Evolutionary conservation across 805 yeast species (phyloP).

Genomic region (Saturnispora dispora): DNA sequence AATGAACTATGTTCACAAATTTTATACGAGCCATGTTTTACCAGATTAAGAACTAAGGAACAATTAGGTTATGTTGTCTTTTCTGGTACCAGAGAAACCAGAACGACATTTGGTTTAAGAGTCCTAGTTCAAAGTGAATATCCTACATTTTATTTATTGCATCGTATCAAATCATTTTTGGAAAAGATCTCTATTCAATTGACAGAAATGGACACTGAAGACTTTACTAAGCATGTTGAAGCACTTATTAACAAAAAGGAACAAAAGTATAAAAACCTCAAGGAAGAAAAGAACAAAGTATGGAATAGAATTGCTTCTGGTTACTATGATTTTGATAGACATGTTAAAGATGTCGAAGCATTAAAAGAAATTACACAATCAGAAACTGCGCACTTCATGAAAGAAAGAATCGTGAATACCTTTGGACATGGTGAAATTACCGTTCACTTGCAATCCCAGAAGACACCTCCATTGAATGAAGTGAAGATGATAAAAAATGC

Average conservation of each 20-base stretch:
- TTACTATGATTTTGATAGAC: conserved; percentile 62
- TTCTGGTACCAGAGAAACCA: conserved; percentile 57
- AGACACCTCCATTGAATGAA: conserved; percentile 17
- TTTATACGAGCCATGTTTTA: conserved; percentile 80
- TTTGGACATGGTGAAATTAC: conserved; percentile 34
- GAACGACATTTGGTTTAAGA: conserved; percentile 67
- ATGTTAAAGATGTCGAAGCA: conserved; percentile 46
- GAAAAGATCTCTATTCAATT: conserved; percentile 23
- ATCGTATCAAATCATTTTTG: conserved; percentile 65
- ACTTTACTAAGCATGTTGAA: conserved; percentile 57
- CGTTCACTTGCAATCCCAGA: conserved; percentile 56
- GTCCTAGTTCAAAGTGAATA: conserved; percentile 79
- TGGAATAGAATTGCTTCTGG: conserved; percentile 67
- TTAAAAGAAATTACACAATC: conserved; percentile 44
- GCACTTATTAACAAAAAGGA: conserved; percentile 58
- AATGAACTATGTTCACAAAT: conserved; percentile 65
- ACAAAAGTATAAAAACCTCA: conserved; percentile 67
- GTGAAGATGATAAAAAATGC: conserved; percentile 20
- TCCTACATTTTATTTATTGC: conserved; percentile 61
- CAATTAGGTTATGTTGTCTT: conserved; percentile 93
- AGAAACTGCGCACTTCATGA: conserved; percentile 35
- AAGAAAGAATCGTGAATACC: conserved; percentile 29
- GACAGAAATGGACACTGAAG: conserved; percentile 47
- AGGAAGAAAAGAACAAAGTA: conserved; percentile 62
- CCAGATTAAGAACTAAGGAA: conserved; percentile 84